These are phyloP conservation scores for Thermochaetoides dissita DNA, from an alignment of 2,329 filamentous ascomycete species.

Conservation along the genomic window DNA sequence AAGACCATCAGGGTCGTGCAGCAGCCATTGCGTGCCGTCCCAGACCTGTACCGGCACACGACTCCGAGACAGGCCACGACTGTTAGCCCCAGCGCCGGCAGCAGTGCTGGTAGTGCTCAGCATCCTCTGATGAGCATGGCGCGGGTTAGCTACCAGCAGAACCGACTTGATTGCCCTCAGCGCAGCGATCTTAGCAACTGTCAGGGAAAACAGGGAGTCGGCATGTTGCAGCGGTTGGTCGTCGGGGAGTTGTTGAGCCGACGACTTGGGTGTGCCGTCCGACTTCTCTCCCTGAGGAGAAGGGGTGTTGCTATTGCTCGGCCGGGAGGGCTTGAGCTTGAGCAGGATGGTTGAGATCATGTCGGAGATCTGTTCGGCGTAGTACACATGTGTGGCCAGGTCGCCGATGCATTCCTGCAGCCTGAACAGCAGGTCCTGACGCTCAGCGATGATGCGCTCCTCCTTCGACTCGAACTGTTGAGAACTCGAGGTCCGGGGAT, in stretches of 20 bases:
- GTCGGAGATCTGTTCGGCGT: slow-evolving; percentile 87
- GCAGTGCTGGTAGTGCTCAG: slow-evolving; percentile 16
- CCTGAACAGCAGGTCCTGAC: slow-evolving; percentile 51
- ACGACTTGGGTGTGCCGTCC: slow-evolving; percentile 24
- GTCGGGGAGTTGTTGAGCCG: slow-evolving; percentile 18
- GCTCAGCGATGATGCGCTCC: slow-evolving; percentile 29
- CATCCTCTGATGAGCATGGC: slow-evolving; percentile 12
- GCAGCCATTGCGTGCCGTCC: slow-evolving; percentile 92
- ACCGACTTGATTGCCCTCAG: slow-evolving; percentile 72
- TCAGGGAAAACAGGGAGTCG: slow-evolving; percentile 40
- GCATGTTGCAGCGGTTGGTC: slow-evolving; percentile 27
- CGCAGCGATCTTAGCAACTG: slow-evolving; percentile 46
- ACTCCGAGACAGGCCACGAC: slow-evolving; percentile 54
- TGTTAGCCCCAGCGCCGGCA: slow-evolving; percentile 34
- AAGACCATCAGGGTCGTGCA: slow-evolving; percentile 62
- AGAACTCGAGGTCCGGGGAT: slow-evolving; percentile 16
- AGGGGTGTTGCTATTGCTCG: slow-evolving; percentile 25
- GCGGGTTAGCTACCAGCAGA: slow-evolving; percentile 64
- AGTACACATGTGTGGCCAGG: slow-evolving; percentile 89
- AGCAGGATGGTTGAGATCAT: slow-evolving; percentile 74
- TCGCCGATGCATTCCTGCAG: slow-evolving; percentile 79
- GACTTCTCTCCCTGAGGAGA: slow-evolving; percentile 34
- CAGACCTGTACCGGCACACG: slow-evolving; percentile 69
- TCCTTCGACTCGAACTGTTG: slow-evolving; percentile 22
- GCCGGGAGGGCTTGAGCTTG: slow-evolving; percentile 54